Percentiles rank a stretch among this genome's conserved stretches.
phyloP scores from a whole-genome alignment of 768 basidiomycete genomes.

The Collybia mongolica region DNA sequence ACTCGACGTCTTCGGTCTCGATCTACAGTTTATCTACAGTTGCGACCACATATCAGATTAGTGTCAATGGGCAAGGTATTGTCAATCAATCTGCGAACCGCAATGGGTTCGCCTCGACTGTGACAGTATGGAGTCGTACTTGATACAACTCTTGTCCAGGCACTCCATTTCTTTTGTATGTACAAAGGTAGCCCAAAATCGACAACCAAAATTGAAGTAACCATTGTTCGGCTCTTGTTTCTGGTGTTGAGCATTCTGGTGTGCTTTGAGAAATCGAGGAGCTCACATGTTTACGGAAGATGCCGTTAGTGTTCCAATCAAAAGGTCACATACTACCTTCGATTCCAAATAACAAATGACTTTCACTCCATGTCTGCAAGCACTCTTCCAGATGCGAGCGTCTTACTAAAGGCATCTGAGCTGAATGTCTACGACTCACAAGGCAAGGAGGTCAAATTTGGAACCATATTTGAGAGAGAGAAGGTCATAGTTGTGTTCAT shows the following conservation, averaged over 20 bases:
- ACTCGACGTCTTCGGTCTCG: slow-evolving; percentile 44
- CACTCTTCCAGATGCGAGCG: slow-evolving; percentile 29
- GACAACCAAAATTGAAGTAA: too few species aligned
- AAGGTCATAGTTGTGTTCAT: slow-evolving; percentile 66
- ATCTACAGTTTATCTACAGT: slow-evolving; percentile 66
- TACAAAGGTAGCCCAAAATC: too few species aligned
- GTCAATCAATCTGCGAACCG: slow-evolving; percentile 48
- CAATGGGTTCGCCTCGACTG: slow-evolving; percentile 58
- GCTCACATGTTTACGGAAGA: too few species aligned
- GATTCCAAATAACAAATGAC: too few species aligned
- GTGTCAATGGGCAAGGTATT: slow-evolving; percentile 44
- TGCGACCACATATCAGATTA: slow-evolving; percentile 51
- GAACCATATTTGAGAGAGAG: slow-evolving; percentile 44
- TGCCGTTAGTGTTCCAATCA: too few species aligned
- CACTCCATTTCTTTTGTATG: neutral
- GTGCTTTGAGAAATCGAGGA: too few species aligned
- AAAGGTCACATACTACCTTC: too few species aligned
- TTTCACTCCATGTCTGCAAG: neutral
- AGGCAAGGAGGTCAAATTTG: slow-evolving; percentile 51
- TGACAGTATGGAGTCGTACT: slow-evolving; percentile 44
- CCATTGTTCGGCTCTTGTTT: too few species aligned
- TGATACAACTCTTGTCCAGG: neutral
- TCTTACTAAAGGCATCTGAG: slow-evolving; percentile 33
- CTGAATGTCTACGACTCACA: slow-evolving; percentile 41
- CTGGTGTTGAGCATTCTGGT: too few species aligned